Conservation (phyloP, 2,329 filamentous ascomycete genomes). For the Aspergillus arachidicola region DNA sequence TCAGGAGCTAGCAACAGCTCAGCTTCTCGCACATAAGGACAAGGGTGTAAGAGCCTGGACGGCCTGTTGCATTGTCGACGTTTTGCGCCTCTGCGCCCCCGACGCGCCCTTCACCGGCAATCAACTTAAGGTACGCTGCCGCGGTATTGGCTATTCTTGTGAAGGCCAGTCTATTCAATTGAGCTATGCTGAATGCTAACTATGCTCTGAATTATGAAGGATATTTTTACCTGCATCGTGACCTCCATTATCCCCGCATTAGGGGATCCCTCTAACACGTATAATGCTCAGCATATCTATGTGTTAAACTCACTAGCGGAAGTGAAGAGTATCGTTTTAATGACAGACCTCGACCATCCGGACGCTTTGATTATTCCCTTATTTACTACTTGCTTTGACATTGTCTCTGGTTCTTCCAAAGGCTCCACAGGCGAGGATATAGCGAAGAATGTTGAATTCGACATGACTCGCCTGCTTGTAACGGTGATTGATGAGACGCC, state of each 20-base stretch:
- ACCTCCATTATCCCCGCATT: conserved; percentile 81
- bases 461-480: conserved; percentile 83
- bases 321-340: conserved; percentile 89
- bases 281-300: conserved; percentile 91
- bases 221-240: conserved; percentile 90
- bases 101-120: conserved; percentile 90
- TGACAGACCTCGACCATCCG: conserved; percentile 82
- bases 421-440: conserved; percentile 76
- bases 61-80: conserved; percentile 87
- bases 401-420: conserved; percentile 77
- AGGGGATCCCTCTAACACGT: conserved; percentile 82
- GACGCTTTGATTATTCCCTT: conserved; percentile 78
- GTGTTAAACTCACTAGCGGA: conserved; percentile 86
- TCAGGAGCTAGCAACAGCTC: conserved; percentile 78
- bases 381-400: conserved; percentile 90
- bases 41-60: conserved; percentile 88
- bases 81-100: conserved; percentile 88
- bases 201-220: conserved; percentile 53
- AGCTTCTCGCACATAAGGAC: conserved; percentile 88
- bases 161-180: not conserved
- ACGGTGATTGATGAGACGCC: conserved; percentile 84
- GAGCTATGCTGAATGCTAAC: conserved; percentile 16
- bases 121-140: conserved; percentile 75
- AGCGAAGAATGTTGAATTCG: conserved; percentile 89
- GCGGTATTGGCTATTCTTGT: conserved; percentile 4